Evolutionary conservation across 2,329 filamentous ascomycete species (phyloP), one percentile per base, ranked within the genome.

Genomic region (Monosporascus sp.): DNA sequence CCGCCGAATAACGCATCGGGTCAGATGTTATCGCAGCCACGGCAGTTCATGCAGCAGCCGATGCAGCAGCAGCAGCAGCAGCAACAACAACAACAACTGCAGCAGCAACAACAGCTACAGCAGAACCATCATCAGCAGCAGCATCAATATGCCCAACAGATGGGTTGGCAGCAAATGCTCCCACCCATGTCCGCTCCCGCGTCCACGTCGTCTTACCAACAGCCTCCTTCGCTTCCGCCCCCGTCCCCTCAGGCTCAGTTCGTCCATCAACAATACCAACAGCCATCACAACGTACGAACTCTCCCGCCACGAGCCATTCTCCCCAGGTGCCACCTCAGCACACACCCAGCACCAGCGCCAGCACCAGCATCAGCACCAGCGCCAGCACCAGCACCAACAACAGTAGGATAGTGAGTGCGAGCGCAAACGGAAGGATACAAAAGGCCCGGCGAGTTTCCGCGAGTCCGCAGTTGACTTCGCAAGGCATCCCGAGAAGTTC

Each of bases 181-280:
- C 64, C 64, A 31, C 67, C 63, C 7, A 57, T 61, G 51, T 59
- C 62, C 8, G 54, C 61, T 49, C 53, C 60, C 43, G 37, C 58
- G 50, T 46, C 60, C 20, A 49, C 52, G n/a, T 25, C 52, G 18
- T 48, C 55, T 8, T 59, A 57, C 25, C 20, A 86, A 75, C 63
- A 86, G 82, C 56, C 78, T 75, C 60, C 78, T 74, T 65, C 81
- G 79, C 50, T 87, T 68, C 60, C 82, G 58, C 53, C 59, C 36
- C 58, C 55, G 50, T 36, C 50, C 15, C 46, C 54, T 35, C 49
- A 50, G 27, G 38, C 53, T 14, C 56, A 55, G 17, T 45, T 51
- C 11, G 45, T 54, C 15, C 53, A 54, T 3, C 59, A 57, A 22
- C 52, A 52, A 55, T 62, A 50, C 15, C 57, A 60, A 45, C 58